Conservation (phyloP, 495 filamentous ascomycete species). For the Astrocystis sublimbata region DNA sequence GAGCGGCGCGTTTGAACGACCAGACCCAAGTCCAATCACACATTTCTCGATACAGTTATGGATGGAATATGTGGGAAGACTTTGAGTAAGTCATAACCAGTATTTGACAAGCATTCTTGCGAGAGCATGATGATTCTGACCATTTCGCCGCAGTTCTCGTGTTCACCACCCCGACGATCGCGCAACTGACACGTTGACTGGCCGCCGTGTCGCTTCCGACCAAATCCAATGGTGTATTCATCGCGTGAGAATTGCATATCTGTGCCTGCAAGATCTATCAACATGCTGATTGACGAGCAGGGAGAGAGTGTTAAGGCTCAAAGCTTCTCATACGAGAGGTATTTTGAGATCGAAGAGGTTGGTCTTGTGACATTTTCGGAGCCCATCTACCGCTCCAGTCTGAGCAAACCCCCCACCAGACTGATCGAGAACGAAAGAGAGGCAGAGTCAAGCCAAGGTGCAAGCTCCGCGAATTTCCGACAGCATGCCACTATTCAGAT, state of each 20-base stretch:
- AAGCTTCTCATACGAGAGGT: neutral
- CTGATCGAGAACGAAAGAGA: neutral
- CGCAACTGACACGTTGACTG: neutral
- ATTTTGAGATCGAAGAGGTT: neutral
- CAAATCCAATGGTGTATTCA: constrained; percentile 8
- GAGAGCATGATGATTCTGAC: neutral
- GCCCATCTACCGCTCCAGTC: constrained; percentile 6
- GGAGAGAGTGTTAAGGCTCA: constrained; percentile 5
- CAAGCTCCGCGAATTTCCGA: neutral
- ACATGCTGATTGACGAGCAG: neutral
- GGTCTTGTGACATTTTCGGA: constrained; percentile 2
- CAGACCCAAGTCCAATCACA: constrained; percentile 1
- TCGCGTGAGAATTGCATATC: neutral
- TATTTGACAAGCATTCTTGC: neutral
- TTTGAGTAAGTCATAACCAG: neutral
- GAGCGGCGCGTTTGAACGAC: neutral
- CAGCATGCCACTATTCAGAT: neutral
- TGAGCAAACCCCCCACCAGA: neutral
- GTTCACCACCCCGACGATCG: neutral
- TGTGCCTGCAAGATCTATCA: neutral
- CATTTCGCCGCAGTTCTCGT: neutral
- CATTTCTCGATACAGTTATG: constrained; percentile 11
- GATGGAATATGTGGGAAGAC: neutral
- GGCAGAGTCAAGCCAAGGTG: neutral
- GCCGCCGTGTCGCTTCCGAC: neutral